Evolutionary conservation across 2,329 filamentous ascomycete species (phyloP), one percentile per base, ranked within the genome.

Genomic region (Triangularia setosa): DNA sequence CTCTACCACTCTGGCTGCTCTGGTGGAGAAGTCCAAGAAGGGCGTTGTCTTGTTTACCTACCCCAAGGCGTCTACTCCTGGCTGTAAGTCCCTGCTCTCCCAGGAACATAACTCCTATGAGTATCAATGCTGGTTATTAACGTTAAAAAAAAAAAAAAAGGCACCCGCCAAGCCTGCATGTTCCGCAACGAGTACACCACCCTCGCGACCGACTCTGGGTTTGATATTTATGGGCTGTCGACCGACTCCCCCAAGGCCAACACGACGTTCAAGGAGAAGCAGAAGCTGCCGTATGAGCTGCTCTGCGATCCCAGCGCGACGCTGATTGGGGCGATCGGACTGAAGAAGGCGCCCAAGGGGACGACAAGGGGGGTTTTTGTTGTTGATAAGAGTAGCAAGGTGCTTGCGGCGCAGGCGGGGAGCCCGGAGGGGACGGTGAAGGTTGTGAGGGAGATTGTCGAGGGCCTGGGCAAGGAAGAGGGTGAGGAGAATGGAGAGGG

Each of bases 31-130:
- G 74, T 96, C 93, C 84, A 88, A 91, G 79, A 83, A 85, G 35
- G 95, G 94, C 25, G 90, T 98, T 53, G 92, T 97, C 33, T 80
- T 98, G 28, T 97, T 99, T 77, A 97, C 93, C 30, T 98, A 98
- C 75, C 95, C 95, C 65, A 96, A 91, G 79, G 95, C 95, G 12
- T 95, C 90, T 27, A 99, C 95, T 23, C 92, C 92, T 40, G 94
- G 94, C 68, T 98, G 94, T 97, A 87, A 86, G 92, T 80, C 23
- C 18, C 33, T 24, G 40, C 35, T 40, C 27, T 6, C 35, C 33
- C 11, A 12, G 3, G 14, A 40, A n/a, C 35, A 5, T n/a, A 4
- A 28, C 35, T 40, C 24, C 27, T 30, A 44, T 2, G 16, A 58
- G 11, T 44, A 44, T 48, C 40, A 21, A 21, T 48, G n/a, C 4